Percentiles rank a stretch among this genome's conserved stretches.
Evolutionary conservation across 2,329 filamentous ascomycete genomes (phyloP).

Genomic region (Beauveria sp.): DNA sequence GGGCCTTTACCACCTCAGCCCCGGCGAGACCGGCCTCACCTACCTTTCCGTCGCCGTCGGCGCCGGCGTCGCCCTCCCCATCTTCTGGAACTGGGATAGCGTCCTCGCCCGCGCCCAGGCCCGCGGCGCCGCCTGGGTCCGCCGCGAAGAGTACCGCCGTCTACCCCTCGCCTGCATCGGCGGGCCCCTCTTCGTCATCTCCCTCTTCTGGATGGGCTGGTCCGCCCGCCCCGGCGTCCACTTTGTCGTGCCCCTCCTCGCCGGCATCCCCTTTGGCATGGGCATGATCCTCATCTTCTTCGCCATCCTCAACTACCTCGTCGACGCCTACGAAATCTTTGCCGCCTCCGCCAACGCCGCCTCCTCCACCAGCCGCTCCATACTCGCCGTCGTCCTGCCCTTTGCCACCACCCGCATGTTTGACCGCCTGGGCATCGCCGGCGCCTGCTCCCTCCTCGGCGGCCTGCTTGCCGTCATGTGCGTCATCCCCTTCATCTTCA

Average conservation of each 20-base stretch:
- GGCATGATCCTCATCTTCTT: conserved; percentile 59
- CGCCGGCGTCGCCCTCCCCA: conserved; percentile 45
- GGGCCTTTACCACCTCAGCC: conserved; percentile 52
- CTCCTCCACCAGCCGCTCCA: conserved; percentile 85
- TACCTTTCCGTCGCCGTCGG: conserved; percentile 64
- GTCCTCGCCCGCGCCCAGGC: conserved; percentile 46
- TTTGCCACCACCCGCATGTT: conserved; percentile 48
- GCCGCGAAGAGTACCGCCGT: conserved; percentile 58
- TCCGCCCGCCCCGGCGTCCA: conserved; percentile 39
- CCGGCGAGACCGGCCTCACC: conserved; percentile 57
- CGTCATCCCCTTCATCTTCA: conserved; percentile 43
- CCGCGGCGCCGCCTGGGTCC: conserved; percentile 47
- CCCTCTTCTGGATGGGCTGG: conserved; percentile 57
- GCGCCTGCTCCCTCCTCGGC: conserved; percentile 45
- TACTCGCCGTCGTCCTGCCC: conserved; percentile 71
- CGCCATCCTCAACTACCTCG: conserved; percentile 56
- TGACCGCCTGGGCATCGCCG: conserved; percentile 35
- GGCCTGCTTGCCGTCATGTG: conserved; percentile 44
- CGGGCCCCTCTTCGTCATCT: conserved; percentile 52
- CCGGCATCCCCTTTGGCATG: conserved; percentile 53
- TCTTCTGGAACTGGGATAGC: conserved; percentile 60
- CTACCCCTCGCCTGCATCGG: conserved; percentile 65
- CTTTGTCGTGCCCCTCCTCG: conserved; percentile 50
- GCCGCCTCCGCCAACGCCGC: conserved; percentile 71
- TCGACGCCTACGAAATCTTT: conserved; percentile 60